phyloP scores from a whole-genome alignment of 2,329 filamentous ascomycete species.

The Helotiales sp. region DNA sequence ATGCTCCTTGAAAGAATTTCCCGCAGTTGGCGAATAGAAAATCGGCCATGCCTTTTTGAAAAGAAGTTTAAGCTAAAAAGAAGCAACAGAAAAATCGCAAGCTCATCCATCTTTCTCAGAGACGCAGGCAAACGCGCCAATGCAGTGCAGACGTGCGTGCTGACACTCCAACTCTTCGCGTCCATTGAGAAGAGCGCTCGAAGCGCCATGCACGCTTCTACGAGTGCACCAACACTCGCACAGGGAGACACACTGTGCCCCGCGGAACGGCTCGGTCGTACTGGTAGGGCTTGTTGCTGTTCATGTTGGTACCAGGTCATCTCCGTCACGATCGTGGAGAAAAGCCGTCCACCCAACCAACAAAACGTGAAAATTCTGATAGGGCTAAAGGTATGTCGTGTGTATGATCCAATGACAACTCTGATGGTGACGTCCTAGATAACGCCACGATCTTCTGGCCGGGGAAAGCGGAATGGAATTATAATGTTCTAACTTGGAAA shows the following conservation, averaged over 20 bases:
- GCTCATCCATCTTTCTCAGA: background rate
- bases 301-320: background rate
- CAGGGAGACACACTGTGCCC: background rate
- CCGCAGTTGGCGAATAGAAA: background rate
- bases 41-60: background rate
- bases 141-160: background rate
- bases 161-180: background rate
- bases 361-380: conserved; percentile 3
- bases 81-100: background rate
- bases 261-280: conserved; percentile 9
- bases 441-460: background rate
- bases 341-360: background rate
- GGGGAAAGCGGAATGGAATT: background rate
- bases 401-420: background rate
- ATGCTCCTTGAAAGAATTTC: background rate
- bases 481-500: background rate
- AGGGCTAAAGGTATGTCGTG: background rate
- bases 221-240: background rate
- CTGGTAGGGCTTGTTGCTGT: conserved; percentile 4
- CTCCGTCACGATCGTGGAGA: background rate
- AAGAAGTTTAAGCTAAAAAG: background rate
- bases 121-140: background rate
- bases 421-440: background rate
- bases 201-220: conserved; percentile 6
- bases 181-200: background rate